Evolutionary conservation across 2,329 filamentous ascomycete species (phyloP).

Genomic region (Colletotrichum australisinense): DNA sequence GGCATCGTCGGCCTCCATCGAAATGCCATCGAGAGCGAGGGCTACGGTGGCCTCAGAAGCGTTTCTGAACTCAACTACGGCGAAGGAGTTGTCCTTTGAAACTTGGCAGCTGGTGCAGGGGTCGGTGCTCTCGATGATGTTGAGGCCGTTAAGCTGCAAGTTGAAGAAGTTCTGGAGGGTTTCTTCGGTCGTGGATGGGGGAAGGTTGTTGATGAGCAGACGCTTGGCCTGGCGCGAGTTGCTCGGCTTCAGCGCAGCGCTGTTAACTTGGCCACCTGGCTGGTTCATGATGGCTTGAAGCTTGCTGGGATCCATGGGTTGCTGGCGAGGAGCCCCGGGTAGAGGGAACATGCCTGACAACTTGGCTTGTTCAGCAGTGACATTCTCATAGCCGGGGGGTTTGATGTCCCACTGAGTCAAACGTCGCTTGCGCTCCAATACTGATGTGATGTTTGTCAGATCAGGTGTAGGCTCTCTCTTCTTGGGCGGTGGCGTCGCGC

Average conservation of each 20-base stretch:
- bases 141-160: conserved; percentile 94
- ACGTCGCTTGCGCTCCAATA: conserved; percentile 88
- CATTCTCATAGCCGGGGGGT: conserved; percentile 96
- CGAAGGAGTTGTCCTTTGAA: conserved; percentile 82
- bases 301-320: conserved; percentile 93
- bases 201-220: conserved; percentile 87
- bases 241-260: conserved; percentile 86
- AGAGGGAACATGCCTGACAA: conserved; percentile 99
- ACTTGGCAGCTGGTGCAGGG: conserved; percentile 88
- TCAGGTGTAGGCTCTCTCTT: conserved; percentile 97
- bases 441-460: conserved; percentile 84
- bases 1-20: conserved; percentile 81
- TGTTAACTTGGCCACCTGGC: conserved; percentile 77
- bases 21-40: conserved; percentile 88
- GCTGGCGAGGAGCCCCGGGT: conserved; percentile 92
- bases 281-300: conserved; percentile 97
- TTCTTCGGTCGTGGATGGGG: conserved; percentile 79
- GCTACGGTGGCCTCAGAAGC: conserved; percentile 91
- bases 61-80: conserved; percentile 90
- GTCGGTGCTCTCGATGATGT: conserved; percentile 85
- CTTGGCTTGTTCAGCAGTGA: conserved; percentile 98
- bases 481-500: conserved; percentile 83
- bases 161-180: conserved; percentile 89
- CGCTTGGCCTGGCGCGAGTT: conserved; percentile 96
- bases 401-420: conserved; percentile 99